Evolutionary conservation across 768 basidiomycete species (phyloP), one percentile per base, ranked within the genome.

Genomic region (Amylocystis lapponica): DNA sequence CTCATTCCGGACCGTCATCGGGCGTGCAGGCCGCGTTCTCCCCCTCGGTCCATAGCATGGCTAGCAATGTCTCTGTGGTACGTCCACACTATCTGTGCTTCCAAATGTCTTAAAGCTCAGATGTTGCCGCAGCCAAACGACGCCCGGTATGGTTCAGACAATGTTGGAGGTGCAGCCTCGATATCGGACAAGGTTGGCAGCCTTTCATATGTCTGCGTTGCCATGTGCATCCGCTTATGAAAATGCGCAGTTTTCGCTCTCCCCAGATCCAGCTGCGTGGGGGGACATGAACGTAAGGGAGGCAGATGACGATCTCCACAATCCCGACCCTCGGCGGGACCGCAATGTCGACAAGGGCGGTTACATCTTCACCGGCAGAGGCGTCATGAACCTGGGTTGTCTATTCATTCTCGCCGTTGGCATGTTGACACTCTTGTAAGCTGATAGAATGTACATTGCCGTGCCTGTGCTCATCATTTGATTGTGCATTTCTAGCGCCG

Each of bases 231-330:
- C 19, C 12, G 19, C 10, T n/a, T 30, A 30, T 30, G 29, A 30
- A 9, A n/a, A 36, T 30, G 23, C 35, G 46, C 35, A 88, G 84
- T 87, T 77, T 55, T 83, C 83, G 13, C 74, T 87, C 16, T 78
- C 83, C 5, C 76, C 84, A 1, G 84, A 87, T 61, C 86, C 86
- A 4, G 63, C 71, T 12, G 74, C 70, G 0, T 88, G 86, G 86
- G 83, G 81, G n/a, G n/a, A n/a, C n/a, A n/a, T n/a, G n/a, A n/a
- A n/a, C n/a, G n/a, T n/a, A n/a, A n/a, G n/a, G 17, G 85, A 87
- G 49, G 58, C 76, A 5, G 85, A 87, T 56, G 86, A 88, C 55
- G 73, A 72, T 32, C 65, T 88, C 19, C 86, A 88, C 58, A 75
- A 84, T 47, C 85, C 86, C 0, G 70, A 78, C 42, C 56, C 58